Base-by-base conservation (phyloP, 2,329 filamentous ascomycete species). In the Fragosphaeria purpurea region DNA sequence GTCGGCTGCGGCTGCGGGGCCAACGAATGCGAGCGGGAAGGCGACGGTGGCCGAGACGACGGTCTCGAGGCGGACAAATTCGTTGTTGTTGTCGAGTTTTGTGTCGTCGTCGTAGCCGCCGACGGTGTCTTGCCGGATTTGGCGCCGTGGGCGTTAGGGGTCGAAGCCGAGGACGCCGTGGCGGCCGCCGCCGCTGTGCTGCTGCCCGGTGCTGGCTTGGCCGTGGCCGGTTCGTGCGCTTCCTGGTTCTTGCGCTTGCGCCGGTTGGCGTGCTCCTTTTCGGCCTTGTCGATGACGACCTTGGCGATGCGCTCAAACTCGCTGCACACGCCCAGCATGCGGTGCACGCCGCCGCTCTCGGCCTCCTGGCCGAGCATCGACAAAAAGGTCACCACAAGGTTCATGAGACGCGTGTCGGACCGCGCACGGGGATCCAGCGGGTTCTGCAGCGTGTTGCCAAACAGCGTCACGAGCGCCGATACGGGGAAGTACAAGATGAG, bases 401-500 rank as follows among this genome's bases (percentile, higher is more conserved):
- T 88, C 89, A 98, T 96, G 22, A 97, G 70, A 57, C 86, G 85
- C 12, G 93, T 82, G 64, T 98, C 93, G 1, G 89, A 89, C 50
- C 88, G 83, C 41, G 91, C 91, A 44, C 89, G 79, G 1, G 86
- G 82, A 62, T 98, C 93, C 52, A 91, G 80, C 0, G 93, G 93
- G 59, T 97, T 97, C 64, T 98, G 93, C 1, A 98, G 69, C 44
- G 97, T 94, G 61, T 97, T 96, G 53, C 91, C 90, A 61, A 98
- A 98, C 2, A 98, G 72, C 0, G 93, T 97, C 43, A 98, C 89
- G 5, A 97, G 77, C 1, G 93, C 87, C 0, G 93, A 95, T 7
- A 98, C 90, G 0, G 93, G 93, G 68, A 95, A 98, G 67, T 98
- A 98, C 9, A 97, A 72, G 57, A 96, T 88, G 62, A 98, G 77